Conservation (phyloP, 768 basidiomycete genomes). For the Cubamyces sp. region DNA sequence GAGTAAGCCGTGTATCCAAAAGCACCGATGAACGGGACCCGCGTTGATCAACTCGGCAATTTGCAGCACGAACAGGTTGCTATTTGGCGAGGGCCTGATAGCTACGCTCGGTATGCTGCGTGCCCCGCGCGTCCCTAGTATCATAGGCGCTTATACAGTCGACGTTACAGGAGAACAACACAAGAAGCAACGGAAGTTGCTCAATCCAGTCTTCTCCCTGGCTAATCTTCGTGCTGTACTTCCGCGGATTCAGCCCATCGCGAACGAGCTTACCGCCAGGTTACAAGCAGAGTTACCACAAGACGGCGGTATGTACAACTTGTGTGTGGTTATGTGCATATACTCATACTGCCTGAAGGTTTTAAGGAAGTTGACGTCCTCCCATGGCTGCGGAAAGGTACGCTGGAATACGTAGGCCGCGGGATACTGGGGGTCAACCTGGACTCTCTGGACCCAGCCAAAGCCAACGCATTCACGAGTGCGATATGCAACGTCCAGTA, state of each 20-base stretch:
- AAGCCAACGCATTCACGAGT: slow-evolving; percentile 35
- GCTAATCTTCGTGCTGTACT: slow-evolving; percentile 28
- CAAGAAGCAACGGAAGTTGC: slow-evolving; percentile 33
- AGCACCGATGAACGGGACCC: no score
- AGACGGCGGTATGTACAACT: slow-evolving; percentile 19
- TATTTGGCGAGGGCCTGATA: slow-evolving; percentile 44
- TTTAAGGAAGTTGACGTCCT: slow-evolving; percentile 39
- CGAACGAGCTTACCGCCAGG: slow-evolving; percentile 32
- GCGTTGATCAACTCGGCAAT: no score
- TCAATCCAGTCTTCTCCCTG: slow-evolving; percentile 34
- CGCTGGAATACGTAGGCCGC: slow-evolving; percentile 43
- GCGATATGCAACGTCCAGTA: slow-evolving; percentile 39
- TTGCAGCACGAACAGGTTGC: slow-evolving; percentile 28
- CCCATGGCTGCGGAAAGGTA: slow-evolving; percentile 38
- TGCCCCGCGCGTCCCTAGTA: no score
- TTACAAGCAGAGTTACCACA: slow-evolving; percentile 30
- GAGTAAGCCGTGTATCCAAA: not conserved
- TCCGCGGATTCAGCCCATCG: slow-evolving; percentile 38
- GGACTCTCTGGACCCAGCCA: slow-evolving; percentile 32
- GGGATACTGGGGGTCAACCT: slow-evolving; percentile 41
- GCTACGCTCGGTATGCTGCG: slow-evolving; percentile 39
- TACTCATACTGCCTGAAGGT: slow-evolving; percentile 20
- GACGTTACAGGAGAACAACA: slow-evolving; percentile 31
- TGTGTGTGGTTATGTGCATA: no score
- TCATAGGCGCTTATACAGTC: not conserved